phyloP scores from a whole-genome alignment of 768 basidiomycete genomes.

The Lepiota brunneoincarnata region DNA sequence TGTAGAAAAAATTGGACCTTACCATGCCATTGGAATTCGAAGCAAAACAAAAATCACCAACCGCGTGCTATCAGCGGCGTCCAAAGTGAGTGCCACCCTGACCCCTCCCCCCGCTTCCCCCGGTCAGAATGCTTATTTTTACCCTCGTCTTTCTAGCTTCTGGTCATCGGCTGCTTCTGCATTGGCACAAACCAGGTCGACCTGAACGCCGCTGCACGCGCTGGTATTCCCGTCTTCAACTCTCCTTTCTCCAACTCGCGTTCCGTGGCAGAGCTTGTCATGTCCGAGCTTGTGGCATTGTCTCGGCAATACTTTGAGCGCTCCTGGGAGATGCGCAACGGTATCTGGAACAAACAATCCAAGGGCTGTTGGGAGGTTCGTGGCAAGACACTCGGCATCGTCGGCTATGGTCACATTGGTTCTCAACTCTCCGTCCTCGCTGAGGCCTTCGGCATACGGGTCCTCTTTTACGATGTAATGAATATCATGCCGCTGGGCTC shows the following conservation, averaged over 20 bases:
- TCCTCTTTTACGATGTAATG: conserved; percentile 92
- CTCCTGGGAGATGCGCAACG: conserved; percentile 79
- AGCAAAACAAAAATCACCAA: conserved; percentile 97
- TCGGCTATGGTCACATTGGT: conserved; percentile 99
- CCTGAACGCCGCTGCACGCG: conserved; percentile 72
- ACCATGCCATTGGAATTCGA: conserved; percentile 95
- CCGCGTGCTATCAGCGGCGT: conserved; percentile 80
- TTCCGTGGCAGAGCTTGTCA: conserved; percentile 97
- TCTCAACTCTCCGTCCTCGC: conserved; percentile 95
- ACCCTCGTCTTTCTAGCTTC: conserved; percentile 52
- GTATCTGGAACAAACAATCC: conserved; percentile 98
- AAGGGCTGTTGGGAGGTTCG: conserved; percentile 98
- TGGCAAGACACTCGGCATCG: conserved; percentile 96
- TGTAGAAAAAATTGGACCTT: conserved; percentile 72
- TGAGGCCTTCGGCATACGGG: conserved; percentile 93
- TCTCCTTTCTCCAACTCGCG: conserved; percentile 99
- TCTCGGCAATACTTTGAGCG: conserved; percentile 94
- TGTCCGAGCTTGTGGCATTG: conserved; percentile 89
- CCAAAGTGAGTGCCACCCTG: conserved; percentile 55
- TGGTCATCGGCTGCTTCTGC: conserved; percentile 98
- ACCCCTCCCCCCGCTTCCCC: not conserved
- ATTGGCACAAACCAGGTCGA: conserved; percentile 99
- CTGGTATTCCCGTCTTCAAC: conserved; percentile 98
- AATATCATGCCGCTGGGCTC: conserved; percentile 98
- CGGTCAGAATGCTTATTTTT: not conserved